These are phyloP conservation scores for Acer saccharum DNA, from an alignment of 345 rosid genomes.

Conservation along the genomic window DNA sequence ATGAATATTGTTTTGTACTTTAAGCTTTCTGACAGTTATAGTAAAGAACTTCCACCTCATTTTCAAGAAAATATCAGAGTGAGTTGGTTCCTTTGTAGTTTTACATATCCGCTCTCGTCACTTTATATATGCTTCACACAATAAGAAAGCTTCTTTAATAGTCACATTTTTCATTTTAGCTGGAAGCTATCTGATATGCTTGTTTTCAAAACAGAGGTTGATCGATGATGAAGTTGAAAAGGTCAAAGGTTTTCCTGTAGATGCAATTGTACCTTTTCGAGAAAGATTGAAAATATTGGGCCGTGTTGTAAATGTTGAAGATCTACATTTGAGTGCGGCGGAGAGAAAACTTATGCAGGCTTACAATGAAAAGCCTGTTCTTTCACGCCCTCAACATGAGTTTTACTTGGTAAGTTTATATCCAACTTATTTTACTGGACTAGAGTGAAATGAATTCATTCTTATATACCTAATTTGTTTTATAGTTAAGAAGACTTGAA, in stretches of 20 bases:
- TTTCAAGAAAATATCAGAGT: slow-evolving; percentile 54
- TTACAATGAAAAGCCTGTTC: slow-evolving; percentile 98
- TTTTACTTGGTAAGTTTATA: slow-evolving; percentile 57
- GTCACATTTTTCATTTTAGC: not conserved
- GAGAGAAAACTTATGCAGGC: slow-evolving; percentile 97
- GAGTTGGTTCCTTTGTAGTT: slow-evolving; percentile 17
- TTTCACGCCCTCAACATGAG: slow-evolving; percentile 95
- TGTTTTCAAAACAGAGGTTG: slow-evolving; percentile 53
- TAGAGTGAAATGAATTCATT: not conserved
- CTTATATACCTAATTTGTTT: not conserved
- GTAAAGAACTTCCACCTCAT: slow-evolving; percentile 43
- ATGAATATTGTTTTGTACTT: slow-evolving; percentile 60
- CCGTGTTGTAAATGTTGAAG: slow-evolving; percentile 89
- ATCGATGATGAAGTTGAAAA: slow-evolving; percentile 90
- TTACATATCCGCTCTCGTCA: not conserved
- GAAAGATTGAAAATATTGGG: slow-evolving; percentile 96
- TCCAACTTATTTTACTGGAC: not conserved
- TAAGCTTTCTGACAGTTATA: slow-evolving; percentile 50
- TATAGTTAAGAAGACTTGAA: not conserved
- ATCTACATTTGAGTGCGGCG: slow-evolving; percentile 80
- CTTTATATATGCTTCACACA: not conserved
- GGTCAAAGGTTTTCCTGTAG: slow-evolving; percentile 87
- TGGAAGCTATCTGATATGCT: slow-evolving; percentile 3
- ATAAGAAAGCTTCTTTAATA: slow-evolving; percentile 1
- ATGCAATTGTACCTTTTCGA: slow-evolving; percentile 64